These are phyloP conservation scores for Clarkia xantiana DNA, from an alignment of 345 rosid genomes.

Conservation along the genomic window DNA sequence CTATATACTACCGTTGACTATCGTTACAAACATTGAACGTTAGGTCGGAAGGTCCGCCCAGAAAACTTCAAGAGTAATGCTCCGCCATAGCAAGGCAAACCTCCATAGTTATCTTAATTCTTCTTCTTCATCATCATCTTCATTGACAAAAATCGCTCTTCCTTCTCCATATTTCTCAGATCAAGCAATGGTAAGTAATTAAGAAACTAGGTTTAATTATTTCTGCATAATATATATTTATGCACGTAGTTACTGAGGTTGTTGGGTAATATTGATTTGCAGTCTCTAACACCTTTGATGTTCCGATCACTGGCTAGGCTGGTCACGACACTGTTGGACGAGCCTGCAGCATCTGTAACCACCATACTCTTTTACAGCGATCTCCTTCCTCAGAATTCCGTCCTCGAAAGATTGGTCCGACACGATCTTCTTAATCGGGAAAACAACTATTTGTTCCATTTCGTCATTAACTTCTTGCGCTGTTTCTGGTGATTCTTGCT, in stretches of 20 bases:
- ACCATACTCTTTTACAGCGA: conserved; percentile 34
- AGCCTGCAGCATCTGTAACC: conserved; percentile 27
- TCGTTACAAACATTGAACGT: conserved; percentile 9
- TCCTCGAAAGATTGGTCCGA: conserved; percentile 26
- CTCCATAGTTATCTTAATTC: too few relatives aligned
- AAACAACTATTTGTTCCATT: conserved; percentile 37
- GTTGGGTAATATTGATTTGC: conserved; percentile 7
- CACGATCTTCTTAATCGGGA: conserved; percentile 23
- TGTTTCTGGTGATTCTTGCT: conserved; percentile 39
- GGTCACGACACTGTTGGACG: conserved; percentile 12
- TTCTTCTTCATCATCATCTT: not conserved
- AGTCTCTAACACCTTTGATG: conserved; percentile 32
- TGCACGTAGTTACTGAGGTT: not conserved
- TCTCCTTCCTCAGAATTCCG: conserved; percentile 28
- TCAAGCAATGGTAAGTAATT: conserved; percentile 18
- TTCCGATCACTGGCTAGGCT: conserved; percentile 36
- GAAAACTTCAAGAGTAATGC: conserved; percentile 6
- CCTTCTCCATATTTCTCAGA: too few relatives aligned
- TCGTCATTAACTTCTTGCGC: conserved; percentile 32
- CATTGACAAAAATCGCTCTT: too few relatives aligned
- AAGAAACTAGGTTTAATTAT: not conserved
- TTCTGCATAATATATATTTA: not conserved
- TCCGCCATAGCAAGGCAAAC: too few relatives aligned
- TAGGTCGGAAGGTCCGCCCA: conserved; percentile 27
- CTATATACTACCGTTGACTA: too few relatives aligned